Conservation (phyloP, 352 stramenopile species). For the Phytophthora hybrid region DNA sequence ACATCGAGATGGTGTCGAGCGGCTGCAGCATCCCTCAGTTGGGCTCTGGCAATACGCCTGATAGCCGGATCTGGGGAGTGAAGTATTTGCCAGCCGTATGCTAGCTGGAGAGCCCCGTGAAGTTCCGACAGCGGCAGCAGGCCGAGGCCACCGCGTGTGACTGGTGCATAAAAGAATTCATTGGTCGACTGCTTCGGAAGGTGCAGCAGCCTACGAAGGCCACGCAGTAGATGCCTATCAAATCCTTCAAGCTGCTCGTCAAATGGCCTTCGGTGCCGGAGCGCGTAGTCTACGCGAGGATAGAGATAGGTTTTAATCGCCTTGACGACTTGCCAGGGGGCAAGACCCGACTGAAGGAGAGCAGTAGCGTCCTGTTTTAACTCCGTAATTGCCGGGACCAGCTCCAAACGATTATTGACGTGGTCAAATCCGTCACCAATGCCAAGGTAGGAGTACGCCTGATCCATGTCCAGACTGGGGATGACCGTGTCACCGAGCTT, state of each 20-base stretch:
- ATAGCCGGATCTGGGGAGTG: too few relatives aligned
- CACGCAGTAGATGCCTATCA: neutral
- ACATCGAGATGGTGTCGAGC: too few relatives aligned
- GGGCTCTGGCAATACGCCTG: too few relatives aligned
- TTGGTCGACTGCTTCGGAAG: neutral
- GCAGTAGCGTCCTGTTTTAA: neutral
- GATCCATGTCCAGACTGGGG: neutral
- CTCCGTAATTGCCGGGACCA: neutral
- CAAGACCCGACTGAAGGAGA: neutral
- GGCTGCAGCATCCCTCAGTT: too few relatives aligned
- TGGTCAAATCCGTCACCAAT: neutral
- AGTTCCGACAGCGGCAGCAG: neutral
- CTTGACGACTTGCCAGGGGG: neutral
- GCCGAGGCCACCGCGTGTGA: neutral
- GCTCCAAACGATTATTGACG: neutral
- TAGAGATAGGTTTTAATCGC: too few relatives aligned
- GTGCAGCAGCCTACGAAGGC: neutral
- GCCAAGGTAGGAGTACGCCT: neutral
- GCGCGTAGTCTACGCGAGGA: neutral
- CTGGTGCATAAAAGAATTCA: neutral
- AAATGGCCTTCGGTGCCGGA: neutral
- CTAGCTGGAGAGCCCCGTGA: neutral
- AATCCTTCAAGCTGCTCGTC: neutral
- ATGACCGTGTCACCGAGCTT: neutral
- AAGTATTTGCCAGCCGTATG: neutral